Percentiles rank a stretch among this genome's conserved stretches.
Evolutionary conservation across 2,329 filamentous ascomycete species (phyloP).

Genomic region (Rutstroemia sp.): DNA sequence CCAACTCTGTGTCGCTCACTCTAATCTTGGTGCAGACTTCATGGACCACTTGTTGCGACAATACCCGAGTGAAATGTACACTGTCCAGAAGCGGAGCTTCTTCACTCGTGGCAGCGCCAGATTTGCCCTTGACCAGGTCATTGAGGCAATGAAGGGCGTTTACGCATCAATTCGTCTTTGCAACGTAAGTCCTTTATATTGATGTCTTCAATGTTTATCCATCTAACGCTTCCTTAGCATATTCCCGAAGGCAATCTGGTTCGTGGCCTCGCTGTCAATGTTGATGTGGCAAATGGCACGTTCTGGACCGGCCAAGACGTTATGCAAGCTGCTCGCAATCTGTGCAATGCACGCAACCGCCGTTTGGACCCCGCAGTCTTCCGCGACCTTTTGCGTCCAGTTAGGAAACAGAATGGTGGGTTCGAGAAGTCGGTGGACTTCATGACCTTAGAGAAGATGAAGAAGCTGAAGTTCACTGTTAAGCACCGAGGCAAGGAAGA

Average conservation of each 20-base stretch:
- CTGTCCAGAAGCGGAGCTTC: conserved; percentile 74
- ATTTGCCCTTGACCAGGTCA: conserved; percentile 50
- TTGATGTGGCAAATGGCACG: conserved; percentile 84
- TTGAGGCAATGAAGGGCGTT: conserved; percentile 81
- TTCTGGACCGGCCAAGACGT: conserved; percentile 60
- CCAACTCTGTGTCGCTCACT: neutral
- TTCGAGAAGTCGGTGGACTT: conserved; percentile 41
- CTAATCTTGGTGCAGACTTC: conserved; percentile 47
- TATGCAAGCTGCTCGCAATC: conserved; percentile 29
- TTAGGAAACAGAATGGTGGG: conserved; percentile 8
- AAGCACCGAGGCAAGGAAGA: conserved; percentile 43
- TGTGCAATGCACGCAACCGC: conserved; percentile 22
- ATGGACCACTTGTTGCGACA: conserved; percentile 84
- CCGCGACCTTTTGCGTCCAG: conserved; percentile 18
- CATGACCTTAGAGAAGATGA: conserved; percentile 45
- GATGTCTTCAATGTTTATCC: neutral
- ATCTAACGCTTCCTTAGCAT: neutral
- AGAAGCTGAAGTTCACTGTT: conserved; percentile 49
- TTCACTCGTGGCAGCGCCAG: conserved; percentile 40
- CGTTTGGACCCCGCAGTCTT: conserved; percentile 19
- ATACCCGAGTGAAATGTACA: conserved; percentile 59
- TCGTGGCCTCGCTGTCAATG: conserved; percentile 66
- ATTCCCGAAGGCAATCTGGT: conserved; percentile 31
- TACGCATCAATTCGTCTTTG: conserved; percentile 80
- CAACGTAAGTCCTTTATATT: conserved; percentile 37